Percentiles rank a stretch among this genome's conserved stretches.
Conservation (phyloP, 2,329 filamentous ascomycete species). For the Trichoderma polysporum region DNA sequence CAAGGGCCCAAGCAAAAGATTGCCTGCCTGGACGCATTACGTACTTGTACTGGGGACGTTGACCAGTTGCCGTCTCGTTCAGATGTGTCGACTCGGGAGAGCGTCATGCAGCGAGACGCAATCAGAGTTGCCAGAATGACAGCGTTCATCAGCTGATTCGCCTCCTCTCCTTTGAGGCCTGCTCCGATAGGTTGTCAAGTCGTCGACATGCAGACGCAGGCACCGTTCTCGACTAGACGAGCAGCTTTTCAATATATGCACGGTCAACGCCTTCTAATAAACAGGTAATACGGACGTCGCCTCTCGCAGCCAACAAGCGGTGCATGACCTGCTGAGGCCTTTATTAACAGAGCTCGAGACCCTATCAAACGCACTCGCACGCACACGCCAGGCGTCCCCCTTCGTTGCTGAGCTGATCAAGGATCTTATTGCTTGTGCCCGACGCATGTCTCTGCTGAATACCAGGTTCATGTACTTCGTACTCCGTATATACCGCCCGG, state of each 20-base stretch:
- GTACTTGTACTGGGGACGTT: neutral
- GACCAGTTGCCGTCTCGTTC: neutral
- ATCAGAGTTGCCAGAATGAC: neutral
- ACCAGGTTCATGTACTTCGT: neutral
- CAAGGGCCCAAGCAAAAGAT: neutral
- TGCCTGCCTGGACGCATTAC: neutral
- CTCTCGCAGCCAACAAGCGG: neutral
- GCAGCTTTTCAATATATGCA: neutral
- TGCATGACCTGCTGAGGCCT: neutral
- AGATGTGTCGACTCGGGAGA: neutral
- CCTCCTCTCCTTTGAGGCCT: neutral
- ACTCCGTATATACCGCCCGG: no score
- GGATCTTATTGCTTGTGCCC: neutral
- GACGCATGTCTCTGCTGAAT: neutral
- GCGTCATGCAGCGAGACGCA: neutral
- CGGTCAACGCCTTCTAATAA: neutral
- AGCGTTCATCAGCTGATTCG: neutral
- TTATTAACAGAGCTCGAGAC: neutral
- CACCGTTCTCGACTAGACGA: neutral
- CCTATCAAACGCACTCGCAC: neutral
- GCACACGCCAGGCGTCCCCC: neutral
- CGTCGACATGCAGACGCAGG: constrained; percentile 3
- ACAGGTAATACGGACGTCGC: neutral
- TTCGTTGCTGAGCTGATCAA: neutral
- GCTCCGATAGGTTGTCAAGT: constrained; percentile 1